These are phyloP conservation scores for Actinomortierella wolfii DNA, from an alignment of 371 early-diverging fungal species.

Conservation along the genomic window DNA sequence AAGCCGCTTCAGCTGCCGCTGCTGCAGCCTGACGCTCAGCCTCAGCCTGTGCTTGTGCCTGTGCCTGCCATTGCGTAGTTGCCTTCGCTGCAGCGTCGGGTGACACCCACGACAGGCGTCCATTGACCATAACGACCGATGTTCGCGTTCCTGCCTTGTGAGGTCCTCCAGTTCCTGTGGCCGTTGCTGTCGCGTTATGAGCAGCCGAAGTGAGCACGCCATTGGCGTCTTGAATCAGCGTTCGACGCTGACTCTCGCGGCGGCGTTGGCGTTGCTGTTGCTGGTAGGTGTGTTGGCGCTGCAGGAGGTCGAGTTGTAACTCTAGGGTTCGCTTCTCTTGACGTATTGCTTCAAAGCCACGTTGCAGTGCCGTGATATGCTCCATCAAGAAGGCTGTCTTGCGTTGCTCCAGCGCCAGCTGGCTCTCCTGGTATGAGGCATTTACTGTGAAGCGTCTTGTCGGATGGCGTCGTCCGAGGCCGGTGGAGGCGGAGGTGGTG, in stretches of 20 bases:
- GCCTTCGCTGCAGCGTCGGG: constrained; percentile 4
- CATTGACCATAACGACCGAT: no score
- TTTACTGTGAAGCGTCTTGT: constrained; percentile 42
- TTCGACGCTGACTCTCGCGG: constrained; percentile 28
- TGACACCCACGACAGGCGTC: background rate
- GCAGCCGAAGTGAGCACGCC: constrained; percentile 9
- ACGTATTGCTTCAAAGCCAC: constrained; percentile 36
- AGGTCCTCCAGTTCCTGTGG: background rate
- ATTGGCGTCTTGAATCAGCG: constrained; percentile 26
- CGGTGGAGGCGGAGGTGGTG: constrained; percentile 7
- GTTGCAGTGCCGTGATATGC: constrained; percentile 35
- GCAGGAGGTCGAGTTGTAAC: constrained; percentile 40
- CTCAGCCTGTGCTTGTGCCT: constrained; percentile 1
- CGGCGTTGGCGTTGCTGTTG: constrained; percentile 43
- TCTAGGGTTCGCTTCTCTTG: constrained; percentile 44
- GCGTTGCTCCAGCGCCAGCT: constrained; percentile 38
- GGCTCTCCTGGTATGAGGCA: constrained; percentile 25
- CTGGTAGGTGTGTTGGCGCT: constrained; percentile 41
- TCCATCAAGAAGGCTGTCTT: constrained; percentile 45
- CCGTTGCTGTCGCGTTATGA: constrained; percentile 8
- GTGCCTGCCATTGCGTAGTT: background rate
- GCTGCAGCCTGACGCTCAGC: constrained; percentile 7
- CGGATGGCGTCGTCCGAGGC: constrained; percentile 13
- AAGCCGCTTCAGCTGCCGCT: constrained; percentile 30
- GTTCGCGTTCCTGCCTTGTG: no score